phyloP scores from a whole-genome alignment of 129 eudicot genomes.

The Ambrosia artemisiifolia region DNA sequence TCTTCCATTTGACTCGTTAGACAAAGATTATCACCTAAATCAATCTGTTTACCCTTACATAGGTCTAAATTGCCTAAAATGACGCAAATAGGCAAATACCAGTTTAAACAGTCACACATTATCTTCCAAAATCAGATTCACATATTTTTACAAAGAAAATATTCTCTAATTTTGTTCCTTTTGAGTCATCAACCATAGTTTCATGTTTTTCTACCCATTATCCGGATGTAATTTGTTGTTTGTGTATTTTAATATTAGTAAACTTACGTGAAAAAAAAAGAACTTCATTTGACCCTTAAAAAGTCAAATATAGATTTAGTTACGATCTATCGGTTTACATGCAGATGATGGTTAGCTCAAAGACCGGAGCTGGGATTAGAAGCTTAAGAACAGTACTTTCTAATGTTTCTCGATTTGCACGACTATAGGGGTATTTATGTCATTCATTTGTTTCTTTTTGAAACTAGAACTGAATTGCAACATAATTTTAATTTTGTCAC shows the following conservation, averaged over 20 bases:
- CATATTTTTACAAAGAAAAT: no score
- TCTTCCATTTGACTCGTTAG: no score
- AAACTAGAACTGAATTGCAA: neutral
- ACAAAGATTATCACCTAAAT: no score
- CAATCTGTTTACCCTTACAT: no score
- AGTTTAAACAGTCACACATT: no score
- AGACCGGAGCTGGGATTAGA: conserved; percentile 86
- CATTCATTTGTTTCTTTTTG: neutral
- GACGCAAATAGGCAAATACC: no score
- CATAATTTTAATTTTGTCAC: neutral
- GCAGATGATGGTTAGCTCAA: conserved; percentile 98
- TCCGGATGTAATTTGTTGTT: no score
- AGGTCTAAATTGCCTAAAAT: no score
- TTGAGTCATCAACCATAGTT: neutral
- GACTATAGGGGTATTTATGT: conserved; percentile 33
- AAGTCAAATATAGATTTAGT: neutral
- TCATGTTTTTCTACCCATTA: conserved; percentile 9
- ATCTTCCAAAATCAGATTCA: no score
- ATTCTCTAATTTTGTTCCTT: neutral
- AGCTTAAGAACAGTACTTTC: conserved; percentile 75
- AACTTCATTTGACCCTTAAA: neutral
- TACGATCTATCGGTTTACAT: conserved; percentile 8
- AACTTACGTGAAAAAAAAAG: no score
- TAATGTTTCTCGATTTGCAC: conserved; percentile 62
- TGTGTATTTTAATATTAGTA: no score